phyloP scores from a whole-genome alignment of 2,329 filamentous ascomycete species.

The Setomelanomma holmii region DNA sequence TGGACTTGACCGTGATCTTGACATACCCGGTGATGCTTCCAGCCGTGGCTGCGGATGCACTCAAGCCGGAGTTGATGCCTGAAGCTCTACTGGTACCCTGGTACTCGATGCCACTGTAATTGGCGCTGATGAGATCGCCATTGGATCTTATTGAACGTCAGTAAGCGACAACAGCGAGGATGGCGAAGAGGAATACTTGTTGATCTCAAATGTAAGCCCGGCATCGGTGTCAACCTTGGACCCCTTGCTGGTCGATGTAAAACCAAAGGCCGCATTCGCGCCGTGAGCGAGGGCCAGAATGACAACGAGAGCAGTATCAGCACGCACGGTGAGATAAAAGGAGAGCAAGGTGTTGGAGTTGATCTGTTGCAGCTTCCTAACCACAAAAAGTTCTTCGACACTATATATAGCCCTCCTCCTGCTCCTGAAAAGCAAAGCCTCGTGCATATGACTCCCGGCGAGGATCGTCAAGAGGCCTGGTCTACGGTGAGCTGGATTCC shows the following conservation, averaged over 20 bases:
- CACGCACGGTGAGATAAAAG: slow-evolving; percentile 6
- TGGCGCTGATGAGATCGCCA: slow-evolving; percentile 30
- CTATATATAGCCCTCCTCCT: no score
- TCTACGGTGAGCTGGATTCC: no score
- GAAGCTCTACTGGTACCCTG: slow-evolving; percentile 27
- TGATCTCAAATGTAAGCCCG: slow-evolving; percentile 27
- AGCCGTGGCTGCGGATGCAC: slow-evolving; percentile 27
- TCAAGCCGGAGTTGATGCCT: slow-evolving; percentile 31
- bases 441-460: no score
- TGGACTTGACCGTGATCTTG: slow-evolving; percentile 29
- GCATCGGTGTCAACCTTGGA: slow-evolving; percentile 30
- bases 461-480: no score
- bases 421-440: no score
- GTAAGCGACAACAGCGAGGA: background rate
- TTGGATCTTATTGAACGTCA: slow-evolving; percentile 17
- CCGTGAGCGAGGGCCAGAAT: slow-evolving; percentile 11
- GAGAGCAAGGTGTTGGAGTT: background rate
- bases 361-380: no score
- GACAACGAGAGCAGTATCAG: background rate
- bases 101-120: slow-evolving; percentile 31
- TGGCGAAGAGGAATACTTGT: slow-evolving; percentile 10
- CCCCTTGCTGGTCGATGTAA: slow-evolving; percentile 22
- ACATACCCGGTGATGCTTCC: slow-evolving; percentile 30
- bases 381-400: no score
- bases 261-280: slow-evolving; percentile 23